A percentile compares a stretch with the other conserved stretches of the same genome.
Conservation (phyloP, 2,329 filamentous ascomycete species). For the Penicillium sp. region DNA sequence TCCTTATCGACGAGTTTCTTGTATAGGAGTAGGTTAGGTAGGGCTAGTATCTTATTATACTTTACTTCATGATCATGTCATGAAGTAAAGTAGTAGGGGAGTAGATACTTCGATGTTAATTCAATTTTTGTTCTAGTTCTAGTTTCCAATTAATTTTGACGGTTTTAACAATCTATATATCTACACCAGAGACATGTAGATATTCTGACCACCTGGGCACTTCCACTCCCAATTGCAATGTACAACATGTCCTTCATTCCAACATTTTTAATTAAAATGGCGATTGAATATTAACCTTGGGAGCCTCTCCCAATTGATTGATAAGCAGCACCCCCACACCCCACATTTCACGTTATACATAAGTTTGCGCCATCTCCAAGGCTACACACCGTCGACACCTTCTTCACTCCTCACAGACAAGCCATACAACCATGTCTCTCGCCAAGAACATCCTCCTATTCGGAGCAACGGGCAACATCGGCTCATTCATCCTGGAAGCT, state of each 20-base stretch:
- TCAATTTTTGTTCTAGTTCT: not conserved
- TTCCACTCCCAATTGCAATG: not conserved
- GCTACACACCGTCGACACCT: no score
- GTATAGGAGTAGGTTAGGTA: not conserved
- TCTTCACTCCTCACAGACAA: not conserved
- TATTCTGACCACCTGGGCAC: not conserved
- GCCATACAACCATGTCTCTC: slow-evolving; percentile 14
- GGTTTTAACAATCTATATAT: not conserved
- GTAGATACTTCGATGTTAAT: not conserved
- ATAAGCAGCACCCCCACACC: slow-evolving; percentile 8
- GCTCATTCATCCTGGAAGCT: slow-evolving; percentile 52
- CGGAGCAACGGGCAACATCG: slow-evolving; percentile 53
- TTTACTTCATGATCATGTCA: not conserved
- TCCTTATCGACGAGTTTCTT: not conserved
- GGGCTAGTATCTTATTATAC: not conserved
- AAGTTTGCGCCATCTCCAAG: not conserved
- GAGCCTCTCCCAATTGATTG: not conserved
- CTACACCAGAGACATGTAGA: not conserved
- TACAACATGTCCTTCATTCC: not conserved
- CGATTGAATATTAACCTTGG: not conserved
- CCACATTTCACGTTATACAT: slow-evolving; percentile 1
- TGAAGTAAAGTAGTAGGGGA: not conserved
- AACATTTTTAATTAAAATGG: not conserved
- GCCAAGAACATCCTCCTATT: slow-evolving; percentile 51
- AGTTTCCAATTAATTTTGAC: not conserved